A percentile compares a stretch with the other conserved stretches of the same genome.
Evolutionary conservation across 805 yeast genomes (phyloP).

Genomic region (Candida nitratophila): DNA sequence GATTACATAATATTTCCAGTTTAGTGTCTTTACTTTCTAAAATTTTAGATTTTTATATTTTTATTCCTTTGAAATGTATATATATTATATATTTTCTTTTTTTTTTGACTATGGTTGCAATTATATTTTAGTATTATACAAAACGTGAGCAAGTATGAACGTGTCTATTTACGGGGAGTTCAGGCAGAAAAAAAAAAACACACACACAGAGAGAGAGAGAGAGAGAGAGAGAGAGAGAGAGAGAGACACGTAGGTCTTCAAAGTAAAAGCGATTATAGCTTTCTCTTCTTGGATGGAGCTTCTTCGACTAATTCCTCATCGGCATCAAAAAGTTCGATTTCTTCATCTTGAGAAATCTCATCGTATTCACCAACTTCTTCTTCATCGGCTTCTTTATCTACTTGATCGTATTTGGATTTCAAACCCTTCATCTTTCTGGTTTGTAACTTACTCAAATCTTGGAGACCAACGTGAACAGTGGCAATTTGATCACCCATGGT

Average conservation of each 20-base stretch:
- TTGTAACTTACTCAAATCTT: conserved; percentile 83
- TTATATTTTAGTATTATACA: background rate
- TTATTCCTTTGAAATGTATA: too few relatives aligned
- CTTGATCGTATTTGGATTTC: conserved; percentile 79
- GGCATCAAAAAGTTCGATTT: conserved; percentile 1
- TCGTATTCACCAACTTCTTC: conserved; percentile 44
- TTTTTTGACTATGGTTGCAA: too few relatives aligned
- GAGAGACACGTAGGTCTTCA: too few relatives aligned
- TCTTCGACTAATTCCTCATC: conserved; percentile 11
- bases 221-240: too few relatives aligned
- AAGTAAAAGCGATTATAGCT: background rate
- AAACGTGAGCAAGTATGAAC: too few relatives aligned
- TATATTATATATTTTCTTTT: background rate
- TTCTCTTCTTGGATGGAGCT: background rate
- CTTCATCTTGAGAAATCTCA: conserved; percentile 12
- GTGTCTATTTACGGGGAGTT: too few relatives aligned
- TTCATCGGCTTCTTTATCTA: conserved; percentile 39
- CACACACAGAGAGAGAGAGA: too few relatives aligned
- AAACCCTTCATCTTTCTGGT: conserved; percentile 99
- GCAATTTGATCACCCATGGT: conserved; percentile 95
- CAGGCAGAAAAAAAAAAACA: too few relatives aligned
- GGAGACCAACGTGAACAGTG: conserved; percentile 92
- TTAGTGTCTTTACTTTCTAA: too few relatives aligned
- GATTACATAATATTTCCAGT: too few relatives aligned
- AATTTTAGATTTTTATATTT: too few relatives aligned